Conservation (phyloP, 1,284 basidiomycete species). For the Prillingera fragicola region DNA sequence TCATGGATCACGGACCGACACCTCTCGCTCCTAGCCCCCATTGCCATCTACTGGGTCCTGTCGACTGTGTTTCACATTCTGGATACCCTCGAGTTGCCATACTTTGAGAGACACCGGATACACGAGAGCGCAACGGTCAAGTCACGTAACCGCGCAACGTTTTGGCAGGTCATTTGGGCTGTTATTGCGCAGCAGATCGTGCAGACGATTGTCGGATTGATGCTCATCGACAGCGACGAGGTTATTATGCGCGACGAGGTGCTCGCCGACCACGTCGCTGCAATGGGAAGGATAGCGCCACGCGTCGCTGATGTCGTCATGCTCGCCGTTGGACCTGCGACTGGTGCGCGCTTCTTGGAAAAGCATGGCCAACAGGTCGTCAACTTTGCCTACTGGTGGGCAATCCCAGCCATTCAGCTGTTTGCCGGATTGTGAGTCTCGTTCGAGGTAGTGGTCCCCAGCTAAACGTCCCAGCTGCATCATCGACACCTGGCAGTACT, state of each 20-base stretch:
- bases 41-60: conserved; percentile 81
- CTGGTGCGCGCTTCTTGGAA: conserved; percentile 46
- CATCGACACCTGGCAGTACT: conserved; percentile 98
- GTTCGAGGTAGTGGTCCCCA: not conserved
- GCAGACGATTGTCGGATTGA: conserved; percentile 70
- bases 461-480: conserved; percentile 61
- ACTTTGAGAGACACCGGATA: conserved; percentile 78
- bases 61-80: conserved; percentile 76
- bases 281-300: conserved; percentile 50
- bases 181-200: conserved; percentile 80
- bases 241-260: conserved; percentile 35
- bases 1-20: conserved; percentile 65
- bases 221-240: conserved; percentile 61
- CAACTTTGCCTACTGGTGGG: conserved; percentile 90
- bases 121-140: conserved; percentile 81
- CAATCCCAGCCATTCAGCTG: conserved; percentile 70
- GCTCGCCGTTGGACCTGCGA: conserved; percentile 49
- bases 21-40: conserved; percentile 67
- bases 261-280: conserved; percentile 54
- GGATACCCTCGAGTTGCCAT: conserved; percentile 68
- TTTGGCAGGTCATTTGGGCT: conserved; percentile 64
- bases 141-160: conserved; percentile 68
- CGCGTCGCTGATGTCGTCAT: conserved; percentile 50
- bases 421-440: conserved; percentile 72
- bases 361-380: conserved; percentile 55